Evolutionary conservation across 2,329 filamentous ascomycete genomes (phyloP).

Genomic region (Talaromyces amestolkiae): DNA sequence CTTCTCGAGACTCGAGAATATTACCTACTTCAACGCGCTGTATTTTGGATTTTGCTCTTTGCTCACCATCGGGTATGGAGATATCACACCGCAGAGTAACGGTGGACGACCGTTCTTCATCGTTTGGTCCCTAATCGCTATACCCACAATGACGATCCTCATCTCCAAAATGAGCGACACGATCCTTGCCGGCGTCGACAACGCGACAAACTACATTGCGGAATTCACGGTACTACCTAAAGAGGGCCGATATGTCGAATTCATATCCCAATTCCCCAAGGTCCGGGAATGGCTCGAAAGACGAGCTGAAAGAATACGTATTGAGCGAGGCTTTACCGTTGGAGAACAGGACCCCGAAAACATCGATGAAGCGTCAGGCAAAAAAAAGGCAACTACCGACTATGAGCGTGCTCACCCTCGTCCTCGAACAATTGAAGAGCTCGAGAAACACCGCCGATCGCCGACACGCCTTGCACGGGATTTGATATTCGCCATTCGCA

Average conservation of each 20-base stretch:
- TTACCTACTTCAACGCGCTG: slow-evolving; percentile 71
- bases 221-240: slow-evolving; percentile 67
- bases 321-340: slow-evolving; percentile 49
- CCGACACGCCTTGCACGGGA: slow-evolving; percentile 60
- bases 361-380: background rate
- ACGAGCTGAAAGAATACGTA: slow-evolving; percentile 44
- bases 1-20: slow-evolving; percentile 63
- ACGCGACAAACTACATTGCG: slow-evolving; percentile 59
- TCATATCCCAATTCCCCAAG: slow-evolving; percentile 48
- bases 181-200: slow-evolving; percentile 65
- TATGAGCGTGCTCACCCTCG: slow-evolving; percentile 19
- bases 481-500: slow-evolving; percentile 68
- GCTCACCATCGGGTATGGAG: slow-evolving; percentile 84
- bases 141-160: slow-evolving; percentile 85
- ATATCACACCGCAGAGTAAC: slow-evolving; percentile 72
- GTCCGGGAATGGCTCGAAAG: slow-evolving; percentile 40
- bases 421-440: slow-evolving; percentile 41
- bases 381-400: slow-evolving; percentile 13
- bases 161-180: slow-evolving; percentile 83
- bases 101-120: slow-evolving; percentile 83
- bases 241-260: slow-evolving; percentile 53
- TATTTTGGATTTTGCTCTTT: slow-evolving; percentile 85
- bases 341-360: slow-evolving; percentile 22
- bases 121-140: slow-evolving; percentile 82
- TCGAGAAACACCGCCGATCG: slow-evolving; percentile 48